Conservation (phyloP, 2,329 filamentous ascomycete genomes). For the Calonectria hongkongensis region DNA sequence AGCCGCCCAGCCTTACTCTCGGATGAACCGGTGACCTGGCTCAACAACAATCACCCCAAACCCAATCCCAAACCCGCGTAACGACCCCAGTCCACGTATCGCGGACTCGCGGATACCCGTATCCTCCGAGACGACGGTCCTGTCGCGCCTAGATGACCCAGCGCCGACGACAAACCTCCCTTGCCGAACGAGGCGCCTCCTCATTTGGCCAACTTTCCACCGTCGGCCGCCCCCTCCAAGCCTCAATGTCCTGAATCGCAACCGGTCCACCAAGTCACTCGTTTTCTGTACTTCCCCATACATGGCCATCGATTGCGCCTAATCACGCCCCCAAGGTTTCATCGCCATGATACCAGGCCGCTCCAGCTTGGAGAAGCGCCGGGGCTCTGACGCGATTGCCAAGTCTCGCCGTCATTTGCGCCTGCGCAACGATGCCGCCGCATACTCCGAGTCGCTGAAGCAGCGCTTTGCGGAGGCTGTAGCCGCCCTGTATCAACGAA, state of each 20-base stretch:
- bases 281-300: slow-evolving; percentile 35
- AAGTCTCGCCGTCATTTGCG: slow-evolving; percentile 36
- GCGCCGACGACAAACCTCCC: slow-evolving; percentile 15
- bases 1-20: slow-evolving; percentile 23
- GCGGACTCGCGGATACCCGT: slow-evolving; percentile 15
- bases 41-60: slow-evolving; percentile 23
- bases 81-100: slow-evolving; percentile 29
- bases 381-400: slow-evolving; percentile 38
- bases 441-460: slow-evolving; percentile 39
- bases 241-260: slow-evolving; percentile 33
- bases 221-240: slow-evolving; percentile 25
- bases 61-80: slow-evolving; percentile 20
- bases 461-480: slow-evolving; percentile 50
- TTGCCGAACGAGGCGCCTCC: slow-evolving; percentile 15
- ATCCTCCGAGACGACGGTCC: slow-evolving; percentile 22
- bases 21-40: slow-evolving; percentile 30
- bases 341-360: slow-evolving; percentile 48
- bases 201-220: slow-evolving; percentile 17
- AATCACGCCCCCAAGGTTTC: slow-evolving; percentile 12
- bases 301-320: slow-evolving; percentile 29
- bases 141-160: slow-evolving; percentile 9
- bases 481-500: slow-evolving; percentile 59
- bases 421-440: slow-evolving; percentile 40
- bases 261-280: slow-evolving; percentile 43
- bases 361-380: slow-evolving; percentile 40